Conservation (phyloP, 352 stramenopile species). For the Peronospora belbahrii region DNA sequence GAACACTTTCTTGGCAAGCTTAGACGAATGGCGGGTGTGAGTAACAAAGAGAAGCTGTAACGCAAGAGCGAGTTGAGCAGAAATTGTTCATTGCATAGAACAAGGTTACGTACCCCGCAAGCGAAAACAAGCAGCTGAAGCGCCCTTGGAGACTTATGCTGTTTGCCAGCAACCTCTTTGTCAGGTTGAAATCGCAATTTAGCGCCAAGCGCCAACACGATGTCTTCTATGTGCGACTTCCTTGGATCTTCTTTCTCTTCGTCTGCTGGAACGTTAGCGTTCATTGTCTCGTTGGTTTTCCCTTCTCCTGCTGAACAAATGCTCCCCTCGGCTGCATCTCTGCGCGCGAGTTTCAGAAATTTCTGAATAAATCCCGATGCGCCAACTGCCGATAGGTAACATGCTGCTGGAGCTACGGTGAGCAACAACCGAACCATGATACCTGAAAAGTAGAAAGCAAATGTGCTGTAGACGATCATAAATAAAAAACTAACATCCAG, state of each 20-base stretch:
- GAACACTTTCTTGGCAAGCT: constrained; percentile 63
- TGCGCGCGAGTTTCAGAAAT: constrained; percentile 22
- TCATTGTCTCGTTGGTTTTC: not conserved
- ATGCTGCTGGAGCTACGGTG: constrained; percentile 84
- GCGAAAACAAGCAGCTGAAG: constrained; percentile 46
- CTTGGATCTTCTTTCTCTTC: constrained; percentile 18
- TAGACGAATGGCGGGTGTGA: constrained; percentile 51
- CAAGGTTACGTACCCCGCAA: constrained; percentile 37
- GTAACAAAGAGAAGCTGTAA: constrained; percentile 58
- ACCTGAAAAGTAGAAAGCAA: constrained; percentile 90
- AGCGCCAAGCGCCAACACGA: constrained; percentile 20
- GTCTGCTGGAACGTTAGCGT: not conserved
- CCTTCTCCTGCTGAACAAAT: not conserved
- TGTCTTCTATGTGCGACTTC: constrained; percentile 20
- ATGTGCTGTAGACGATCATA: constrained; percentile 88
- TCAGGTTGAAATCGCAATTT: constrained; percentile 29
- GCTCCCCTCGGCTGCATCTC: constrained; percentile 2
- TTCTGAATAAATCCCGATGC: constrained; percentile 57
- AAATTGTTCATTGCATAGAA: not conserved
- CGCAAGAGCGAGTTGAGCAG: not conserved
- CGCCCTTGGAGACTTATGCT: constrained; percentile 6
- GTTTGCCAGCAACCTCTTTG: constrained; percentile 8
- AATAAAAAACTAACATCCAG: constrained; percentile 76
- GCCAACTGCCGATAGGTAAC: constrained; percentile 83
- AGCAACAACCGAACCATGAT: constrained; percentile 91